Evolutionary conservation across 1,139 yeast genomes (phyloP), one percentile per base, ranked within the genome.

Genomic region (Hansenula anomala): DNA sequence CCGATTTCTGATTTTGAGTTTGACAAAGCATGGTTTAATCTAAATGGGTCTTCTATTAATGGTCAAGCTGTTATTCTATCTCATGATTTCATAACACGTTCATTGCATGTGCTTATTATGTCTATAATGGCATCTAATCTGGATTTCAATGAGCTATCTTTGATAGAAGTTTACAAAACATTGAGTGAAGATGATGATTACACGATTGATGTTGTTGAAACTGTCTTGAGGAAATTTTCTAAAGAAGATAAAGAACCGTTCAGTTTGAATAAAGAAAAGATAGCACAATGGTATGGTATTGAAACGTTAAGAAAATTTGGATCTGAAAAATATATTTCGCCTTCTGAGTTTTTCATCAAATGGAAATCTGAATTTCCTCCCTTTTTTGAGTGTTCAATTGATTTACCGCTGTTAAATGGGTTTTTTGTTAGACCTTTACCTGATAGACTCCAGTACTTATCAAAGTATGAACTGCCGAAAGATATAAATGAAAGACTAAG

Each of bases 281-380:
- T 80, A 3, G 69, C 81, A 1, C 55, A 56, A 37, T 82, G 87
- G 82, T 75, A 72, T 53, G 94, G 90, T 2, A 57, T 74, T 3
- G 66, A 70, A 39, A 66, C 80, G 0, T 63, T 86, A 36, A 63
- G 55, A 47, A 60, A 52, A 43, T 61, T 54, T 47, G 70, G 64
- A 13, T 43, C 55, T 4, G 40, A 45, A 4, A 51, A 48, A 18
- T 48, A 64, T 10, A 48, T 63, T 16, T 49, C 58, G n/a, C 51
- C 56, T 2, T 70, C 70, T 36, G 85, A 77, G 44, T 76, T 80
- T 48, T 60, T 77, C 36, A 68, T 77, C 39, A 67, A 66, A 39
- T 82, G 95, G 87, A 78, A 78, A 49, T 65, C 78, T 1, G 64
- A 72, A 7, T 66, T 86, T 33, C 95, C 95, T 1, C 75, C 80